These are phyloP conservation scores for Colletotrichum sansevieriae DNA, from an alignment of 2,329 filamentous ascomycete genomes.

Conservation along the genomic window DNA sequence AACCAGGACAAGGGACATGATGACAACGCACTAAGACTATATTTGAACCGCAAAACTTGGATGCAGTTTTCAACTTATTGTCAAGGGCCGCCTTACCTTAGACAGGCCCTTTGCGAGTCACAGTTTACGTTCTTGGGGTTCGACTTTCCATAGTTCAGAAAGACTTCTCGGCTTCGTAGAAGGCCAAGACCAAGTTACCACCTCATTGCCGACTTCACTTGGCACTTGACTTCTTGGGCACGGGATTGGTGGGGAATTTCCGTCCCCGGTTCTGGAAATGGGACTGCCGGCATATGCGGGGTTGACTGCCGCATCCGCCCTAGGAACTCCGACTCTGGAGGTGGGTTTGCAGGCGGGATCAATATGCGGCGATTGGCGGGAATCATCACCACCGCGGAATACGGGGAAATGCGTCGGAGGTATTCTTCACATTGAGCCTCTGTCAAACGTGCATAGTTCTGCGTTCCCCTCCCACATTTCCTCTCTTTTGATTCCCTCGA, in stretches of 20 bases:
- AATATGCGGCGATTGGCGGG: conserved; percentile 12
- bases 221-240: not conserved
- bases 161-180: not conserved
- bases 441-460: not conserved
- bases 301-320: conserved; percentile 24
- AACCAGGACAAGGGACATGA: not conserved
- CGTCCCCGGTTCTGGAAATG: conserved; percentile 10
- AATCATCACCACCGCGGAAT: not conserved
- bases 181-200: not conserved
- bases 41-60: too few relatives aligned
- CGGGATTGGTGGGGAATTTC: conserved; percentile 16
- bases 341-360: conserved; percentile 20
- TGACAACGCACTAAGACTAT: too few relatives aligned
- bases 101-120: too few relatives aligned
- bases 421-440: not conserved
- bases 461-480: not conserved
- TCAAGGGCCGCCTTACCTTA: too few relatives aligned
- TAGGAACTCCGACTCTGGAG: conserved; percentile 5
- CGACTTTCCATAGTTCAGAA: not conserved
- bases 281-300: conserved; percentile 28
- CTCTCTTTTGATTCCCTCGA: not conserved
- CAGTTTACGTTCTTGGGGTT: too few relatives aligned
- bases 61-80: too few relatives aligned
- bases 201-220: conserved; percentile 4
- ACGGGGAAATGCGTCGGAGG: not conserved